Conservation (phyloP, 2,329 filamentous ascomycete species). For the Xylariaceae sp. region DNA sequence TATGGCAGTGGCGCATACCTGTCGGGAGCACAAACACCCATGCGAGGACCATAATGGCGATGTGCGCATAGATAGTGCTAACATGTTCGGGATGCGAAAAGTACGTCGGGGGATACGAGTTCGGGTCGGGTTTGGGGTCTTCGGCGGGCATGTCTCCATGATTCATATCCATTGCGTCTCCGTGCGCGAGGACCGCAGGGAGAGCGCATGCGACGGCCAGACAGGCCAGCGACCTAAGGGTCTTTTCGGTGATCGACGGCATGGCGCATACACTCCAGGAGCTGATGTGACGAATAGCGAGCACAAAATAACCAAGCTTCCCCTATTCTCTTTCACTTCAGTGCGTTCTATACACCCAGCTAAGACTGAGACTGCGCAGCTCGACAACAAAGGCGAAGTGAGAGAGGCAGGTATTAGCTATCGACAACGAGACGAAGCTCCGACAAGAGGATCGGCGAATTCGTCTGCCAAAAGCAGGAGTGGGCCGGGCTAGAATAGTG, state of each 20-base stretch:
- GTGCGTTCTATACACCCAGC: neutral
- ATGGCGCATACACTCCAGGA: constrained; percentile 12
- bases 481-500: neutral
- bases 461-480: neutral
- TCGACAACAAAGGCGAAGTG: constrained; percentile 5
- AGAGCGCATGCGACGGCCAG: constrained; percentile 30
- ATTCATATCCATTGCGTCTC: constrained; percentile 29
- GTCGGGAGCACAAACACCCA: constrained; percentile 67
- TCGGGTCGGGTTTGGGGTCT: constrained; percentile 26
- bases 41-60: constrained; percentile 59
- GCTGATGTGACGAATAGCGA: neutral
- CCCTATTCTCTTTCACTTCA: neutral
- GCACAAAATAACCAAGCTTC: constrained; percentile 1
- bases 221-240: constrained; percentile 27
- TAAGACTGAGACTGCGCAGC: neutral
- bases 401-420: neutral
- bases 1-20: constrained; percentile 40
- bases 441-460: constrained; percentile 7
- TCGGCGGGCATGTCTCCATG: constrained; percentile 25
- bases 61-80: constrained; percentile 49
- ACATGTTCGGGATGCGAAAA: constrained; percentile 37
- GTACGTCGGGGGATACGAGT: constrained; percentile 35
- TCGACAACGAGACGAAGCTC: constrained; percentile 2
- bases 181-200: constrained; percentile 32
- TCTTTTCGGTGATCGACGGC: constrained; percentile 23